phyloP scores from a whole-genome alignment of 768 basidiomycete genomes.

The Tephrocybe sp. region DNA sequence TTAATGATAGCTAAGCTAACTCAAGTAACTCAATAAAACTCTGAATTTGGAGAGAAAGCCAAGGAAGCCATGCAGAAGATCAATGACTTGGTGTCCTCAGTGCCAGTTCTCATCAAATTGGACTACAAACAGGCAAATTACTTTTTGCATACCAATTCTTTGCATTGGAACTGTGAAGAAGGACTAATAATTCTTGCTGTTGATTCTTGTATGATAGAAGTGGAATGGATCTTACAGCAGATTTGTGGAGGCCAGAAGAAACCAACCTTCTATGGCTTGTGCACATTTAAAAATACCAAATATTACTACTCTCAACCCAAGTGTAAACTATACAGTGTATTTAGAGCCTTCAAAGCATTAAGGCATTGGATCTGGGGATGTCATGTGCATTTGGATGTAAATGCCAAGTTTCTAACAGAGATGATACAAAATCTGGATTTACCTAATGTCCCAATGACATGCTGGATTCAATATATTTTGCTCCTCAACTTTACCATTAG shows the following conservation, averaged over 20 bases:
- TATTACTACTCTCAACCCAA: slow-evolving; percentile 36
- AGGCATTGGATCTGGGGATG: slow-evolving; percentile 30
- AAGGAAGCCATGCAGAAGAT: slow-evolving; percentile 24
- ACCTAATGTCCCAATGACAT: slow-evolving; percentile 34
- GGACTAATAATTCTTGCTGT: slow-evolving; percentile 28
- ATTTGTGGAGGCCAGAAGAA: slow-evolving; percentile 16
- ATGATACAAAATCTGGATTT: slow-evolving; percentile 37
- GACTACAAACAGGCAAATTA: slow-evolving; percentile 25
- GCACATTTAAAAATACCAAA: slow-evolving; percentile 32
- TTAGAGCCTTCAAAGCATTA: slow-evolving; percentile 28
- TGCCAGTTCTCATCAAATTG: slow-evolving; percentile 29
- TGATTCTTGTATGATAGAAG: slow-evolving; percentile 29
- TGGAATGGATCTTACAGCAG: slow-evolving; percentile 37
- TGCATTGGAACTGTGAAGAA: slow-evolving; percentile 16
- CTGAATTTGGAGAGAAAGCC: slow-evolving; percentile 23
- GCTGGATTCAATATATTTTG: slow-evolving; percentile 35
- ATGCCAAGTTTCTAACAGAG: slow-evolving; percentile 33
- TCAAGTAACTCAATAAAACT: slow-evolving; percentile 12
- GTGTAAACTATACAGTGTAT: slow-evolving; percentile 36
- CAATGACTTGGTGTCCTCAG: slow-evolving; percentile 17
- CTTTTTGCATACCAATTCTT: neutral
- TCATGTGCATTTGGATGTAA: slow-evolving; percentile 31
- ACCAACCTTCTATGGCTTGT: slow-evolving; percentile 29
- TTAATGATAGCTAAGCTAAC: slow-evolving; percentile 24
- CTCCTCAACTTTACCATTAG: slow-evolving; percentile 34